Evolutionary conservation across 306 rosid genomes (phyloP), one percentile per base, ranked within the genome.

Genomic region (Vigna angularis): DNA sequence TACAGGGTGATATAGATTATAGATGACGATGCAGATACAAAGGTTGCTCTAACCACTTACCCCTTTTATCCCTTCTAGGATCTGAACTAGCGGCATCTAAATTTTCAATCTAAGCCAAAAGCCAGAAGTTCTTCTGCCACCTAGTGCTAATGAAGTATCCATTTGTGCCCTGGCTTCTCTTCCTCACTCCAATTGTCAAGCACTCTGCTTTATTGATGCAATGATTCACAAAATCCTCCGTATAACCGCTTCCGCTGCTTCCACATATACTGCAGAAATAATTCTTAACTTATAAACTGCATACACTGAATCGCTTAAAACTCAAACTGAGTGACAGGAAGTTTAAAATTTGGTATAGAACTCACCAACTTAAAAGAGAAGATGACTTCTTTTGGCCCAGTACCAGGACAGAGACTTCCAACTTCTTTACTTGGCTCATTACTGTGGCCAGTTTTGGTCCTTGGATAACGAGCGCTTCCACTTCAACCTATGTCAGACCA

Each of bases 111-210:
- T 86, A 95, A 81, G 99, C 99, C 78, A 95, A 86, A 66, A 95
- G 96, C 99, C 99, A 95, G 87, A 91, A 95, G 78, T 93, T 84
- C 88, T 90, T 95, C 91, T 93, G 99, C 98, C 96, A 91, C 87
- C 93, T 91, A 58, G 97, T 95, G 86, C 90, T 93, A 85, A 95
- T 90, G 6, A 91, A 83, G 80, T 93, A 95, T 58, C 98, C 98
- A 32, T 90, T 83, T 51, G 85, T 90, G 62, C 95, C 98, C 30
- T 81, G 87, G 88, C 98, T 90, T 81, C 93, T 92, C 87, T 91
- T 95, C 84, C 96, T 89, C 79, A 95, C 99, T 78, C 99, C 99
- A 15, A 95, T 82, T 4, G 99, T 95, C 90, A 88, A 86, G 82
- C 99, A 95, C 81, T 95, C 98, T 57, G 89, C 94, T 3, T 80